These are phyloP conservation scores for Rhododendron simsii DNA, from an alignment of 148 eudicot genomes.

Conservation along the genomic window DNA sequence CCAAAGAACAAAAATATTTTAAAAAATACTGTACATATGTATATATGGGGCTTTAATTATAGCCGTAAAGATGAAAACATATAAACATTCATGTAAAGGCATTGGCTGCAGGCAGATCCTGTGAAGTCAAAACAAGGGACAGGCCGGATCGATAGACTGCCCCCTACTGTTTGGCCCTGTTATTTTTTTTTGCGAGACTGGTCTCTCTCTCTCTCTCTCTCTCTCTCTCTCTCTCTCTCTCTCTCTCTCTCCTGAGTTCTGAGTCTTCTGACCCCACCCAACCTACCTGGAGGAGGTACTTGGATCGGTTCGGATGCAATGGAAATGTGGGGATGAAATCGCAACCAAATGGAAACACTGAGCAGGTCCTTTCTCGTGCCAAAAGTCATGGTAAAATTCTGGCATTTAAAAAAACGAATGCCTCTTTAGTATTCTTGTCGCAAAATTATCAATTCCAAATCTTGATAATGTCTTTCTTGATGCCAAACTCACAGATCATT, in stretches of 20 bases:
- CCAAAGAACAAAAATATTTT: too few relatives aligned
- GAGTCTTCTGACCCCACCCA: background rate
- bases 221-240: background rate
- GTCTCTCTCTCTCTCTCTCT: background rate
- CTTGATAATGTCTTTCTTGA: background rate
- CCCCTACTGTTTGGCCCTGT: background rate
- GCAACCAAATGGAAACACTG: background rate
- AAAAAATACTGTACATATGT: too few relatives aligned
- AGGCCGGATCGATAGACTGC: background rate
- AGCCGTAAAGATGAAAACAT: background rate
- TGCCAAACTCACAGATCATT: too few relatives aligned
- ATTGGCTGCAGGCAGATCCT: background rate
- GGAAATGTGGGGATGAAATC: background rate
- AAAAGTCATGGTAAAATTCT: background rate
- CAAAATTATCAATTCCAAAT: background rate
- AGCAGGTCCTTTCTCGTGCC: background rate
- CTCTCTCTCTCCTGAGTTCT: background rate
- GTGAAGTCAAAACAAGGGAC: background rate
- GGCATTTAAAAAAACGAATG: background rate
- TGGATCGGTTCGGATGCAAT: background rate
- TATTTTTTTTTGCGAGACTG: background rate
- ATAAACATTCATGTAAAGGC: background rate
- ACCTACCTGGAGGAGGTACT: background rate
- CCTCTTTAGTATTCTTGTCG: background rate
- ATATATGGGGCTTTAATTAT: background rate